Base-by-base conservation (phyloP, 2,329 filamentous ascomycete genomes). In the Rutstroemia sp. region DNA sequence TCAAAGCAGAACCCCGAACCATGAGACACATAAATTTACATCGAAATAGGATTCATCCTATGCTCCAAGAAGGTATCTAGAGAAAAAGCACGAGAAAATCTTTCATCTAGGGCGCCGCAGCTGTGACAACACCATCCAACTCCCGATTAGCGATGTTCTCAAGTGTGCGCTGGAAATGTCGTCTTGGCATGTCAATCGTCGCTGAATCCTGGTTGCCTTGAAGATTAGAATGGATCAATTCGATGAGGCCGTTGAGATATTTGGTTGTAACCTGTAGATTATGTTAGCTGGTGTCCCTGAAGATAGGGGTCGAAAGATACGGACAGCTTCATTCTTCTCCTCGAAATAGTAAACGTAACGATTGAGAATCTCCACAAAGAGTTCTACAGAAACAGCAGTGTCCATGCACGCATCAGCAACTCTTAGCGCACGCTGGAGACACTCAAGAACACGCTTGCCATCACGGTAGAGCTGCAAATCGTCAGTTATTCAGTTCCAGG, bases 391-490 rank as follows among this genome's bases (percentile, higher is more conserved):
- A 4, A 96, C 91, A 6, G 91, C 90, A 7, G 92, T 94, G 73
- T 99, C 95, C 94, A 99, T 99, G 75, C 94, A 99, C 6, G 94
- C 95, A 72, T 99, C 94, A 2, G 94, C 95, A 27, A 99, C 95
- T 38, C 95, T 87, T 9, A 99, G 84, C 10, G 94, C 94, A 56
- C 94, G 87, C 73, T 99, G 94, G 48, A 99, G 79, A 68, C 94
- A 99, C 72, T 99, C 94, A 5, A 99, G 82, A 2, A 99, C 94
- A 50, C 94, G 86, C 75, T 99, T 99, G 55, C 94, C 94, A 66
- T 99, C 94, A 57, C 94, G 92, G 73, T 99, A 99, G 48, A 96
- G 83, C 90, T 94, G 65, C 2, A 64, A 27, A 8, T 56, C 12
- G 5, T 70, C 57, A 70, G 65, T 38, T 60, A 16, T 46, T 42